Evolutionary conservation across 176 grass and related monocot species (phyloP).

Genomic region (Raddia distichophylla): DNA sequence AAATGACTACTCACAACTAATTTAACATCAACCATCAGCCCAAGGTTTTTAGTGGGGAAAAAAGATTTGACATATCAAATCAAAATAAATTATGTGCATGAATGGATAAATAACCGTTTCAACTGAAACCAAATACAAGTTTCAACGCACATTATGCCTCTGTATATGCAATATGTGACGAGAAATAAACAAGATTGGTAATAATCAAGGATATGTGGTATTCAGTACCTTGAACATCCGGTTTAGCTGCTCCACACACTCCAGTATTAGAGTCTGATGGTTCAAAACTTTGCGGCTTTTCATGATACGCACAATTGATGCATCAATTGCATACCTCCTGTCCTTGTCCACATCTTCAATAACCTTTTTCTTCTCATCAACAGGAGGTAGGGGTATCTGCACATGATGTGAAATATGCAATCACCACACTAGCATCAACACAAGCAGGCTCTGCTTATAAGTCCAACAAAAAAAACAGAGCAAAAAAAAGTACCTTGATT

Average conservation of each 20-base stretch:
- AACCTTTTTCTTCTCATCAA: slow-evolving; percentile 99
- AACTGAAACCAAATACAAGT: neutral
- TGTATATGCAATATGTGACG: neutral
- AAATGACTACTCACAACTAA: neutral
- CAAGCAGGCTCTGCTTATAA: no score
- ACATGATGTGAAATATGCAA: neutral
- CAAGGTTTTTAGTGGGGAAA: neutral
- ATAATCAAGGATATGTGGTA: neutral
- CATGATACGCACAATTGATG: slow-evolving; percentile 97
- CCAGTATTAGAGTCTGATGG: slow-evolving; percentile 82
- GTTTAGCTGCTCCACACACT: slow-evolving; percentile 95
- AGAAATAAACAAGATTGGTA: neutral
- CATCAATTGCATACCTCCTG: slow-evolving; percentile 96
- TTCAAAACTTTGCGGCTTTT: slow-evolving; percentile 87
- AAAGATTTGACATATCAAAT: neutral
- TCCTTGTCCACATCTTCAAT: slow-evolving; percentile 98
- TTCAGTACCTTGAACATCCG: slow-evolving; percentile 90
- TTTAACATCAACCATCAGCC: neutral
- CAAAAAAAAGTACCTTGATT: slow-evolving; percentile 70
- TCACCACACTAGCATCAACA: slow-evolving; percentile 7
- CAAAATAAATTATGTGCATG: neutral
- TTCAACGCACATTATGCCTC: neutral
- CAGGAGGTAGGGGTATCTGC: slow-evolving; percentile 86
- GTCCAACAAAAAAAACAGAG: slow-evolving; percentile 11
- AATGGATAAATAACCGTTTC: neutral